Evolutionary conservation across 1,284 basidiomycete species (phyloP), one percentile per base, ranked within the genome.

Genomic region (Pyrrhoderma noxium): DNA sequence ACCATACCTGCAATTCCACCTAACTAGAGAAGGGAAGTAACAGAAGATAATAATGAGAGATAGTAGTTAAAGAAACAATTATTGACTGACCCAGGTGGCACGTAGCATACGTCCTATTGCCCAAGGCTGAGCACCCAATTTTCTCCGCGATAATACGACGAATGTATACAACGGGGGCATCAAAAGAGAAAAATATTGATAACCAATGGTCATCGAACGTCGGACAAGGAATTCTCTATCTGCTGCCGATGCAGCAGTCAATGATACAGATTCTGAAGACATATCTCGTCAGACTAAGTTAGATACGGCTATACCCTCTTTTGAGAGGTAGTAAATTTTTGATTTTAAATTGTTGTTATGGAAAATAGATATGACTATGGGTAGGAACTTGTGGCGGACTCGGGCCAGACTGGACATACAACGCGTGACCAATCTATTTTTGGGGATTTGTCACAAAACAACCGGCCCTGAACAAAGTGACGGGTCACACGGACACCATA

Each of bases 211-310:
- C 51, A 52, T 56, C 13, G 54, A 56, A 16, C 47, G 47, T 7
- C 54, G 50, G 23, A 56, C 34, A 38, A 56, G 51, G 35, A 49
- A 56, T 22, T 56, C 54, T 40, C 50, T 56, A 35, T 56, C 54
- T 21, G 54, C 51, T 5, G 54, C 54, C 21, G 41, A 45, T n/a
- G 54, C 51, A 5, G 23, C 37, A 36, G 44, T 21, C 13, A 39
- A 9, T n/a, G 47, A 50, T 13, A 54, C 38, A 8, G 48, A 37
- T 13, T 50, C 18, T 11, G 37, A 19, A 34, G 53, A 46, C 49
- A 51, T 51, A 40, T 7, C 36, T n/a, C 21, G 2, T 18, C 3
- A 19, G 4, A 23, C 18, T 36, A 3, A 13, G 14, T n/a, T n/a
- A n/a, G n/a, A n/a, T n/a, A n/a, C n/a, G n/a, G n/a, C n/a, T n/a